These are phyloP conservation scores for Neostapfia colusana DNA, from an alignment of 176 grass and related monocot genomes.

Conservation along the genomic window DNA sequence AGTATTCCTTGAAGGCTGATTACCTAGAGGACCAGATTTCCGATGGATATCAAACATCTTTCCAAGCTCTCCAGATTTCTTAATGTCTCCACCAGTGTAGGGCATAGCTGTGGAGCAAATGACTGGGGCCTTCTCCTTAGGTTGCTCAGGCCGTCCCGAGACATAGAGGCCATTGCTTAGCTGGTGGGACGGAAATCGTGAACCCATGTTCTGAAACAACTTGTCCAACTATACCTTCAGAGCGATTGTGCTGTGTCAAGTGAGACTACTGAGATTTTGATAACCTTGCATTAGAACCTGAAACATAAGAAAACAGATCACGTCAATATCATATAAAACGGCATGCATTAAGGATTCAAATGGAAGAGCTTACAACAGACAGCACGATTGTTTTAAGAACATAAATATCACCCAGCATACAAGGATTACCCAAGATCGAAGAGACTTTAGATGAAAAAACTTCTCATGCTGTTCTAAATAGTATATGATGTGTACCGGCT, in stretches of 20 bases:
- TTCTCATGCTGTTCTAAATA: background rate
- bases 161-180: slow-evolving; percentile 94
- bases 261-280: slow-evolving; percentile 34
- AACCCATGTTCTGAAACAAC: slow-evolving; percentile 62
- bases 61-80: slow-evolving; percentile 84
- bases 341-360: background rate
- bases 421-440: slow-evolving; percentile 10
- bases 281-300: slow-evolving; percentile 47
- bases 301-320: slow-evolving; percentile 17
- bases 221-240: slow-evolving; percentile 24
- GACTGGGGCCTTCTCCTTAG: slow-evolving; percentile 75
- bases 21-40: slow-evolving; percentile 76
- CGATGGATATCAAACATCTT: slow-evolving; percentile 79
- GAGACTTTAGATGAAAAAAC: background rate
- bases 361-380: slow-evolving; percentile 5
- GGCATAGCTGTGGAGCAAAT: slow-evolving; percentile 78
- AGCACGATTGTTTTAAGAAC: background rate
- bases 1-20: slow-evolving; percentile 60
- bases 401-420: slow-evolving; percentile 2
- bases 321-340: background rate
- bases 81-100: slow-evolving; percentile 83
- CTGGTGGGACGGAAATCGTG: slow-evolving; percentile 87
- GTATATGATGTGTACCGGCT: background rate
- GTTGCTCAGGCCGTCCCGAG: slow-evolving; percentile 78
- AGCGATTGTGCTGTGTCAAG: slow-evolving; percentile 16